These are phyloP conservation scores for Trypanosoma cruzi DNA, from an alignment of 208 protist genomes.

Conservation along the genomic window DNA sequence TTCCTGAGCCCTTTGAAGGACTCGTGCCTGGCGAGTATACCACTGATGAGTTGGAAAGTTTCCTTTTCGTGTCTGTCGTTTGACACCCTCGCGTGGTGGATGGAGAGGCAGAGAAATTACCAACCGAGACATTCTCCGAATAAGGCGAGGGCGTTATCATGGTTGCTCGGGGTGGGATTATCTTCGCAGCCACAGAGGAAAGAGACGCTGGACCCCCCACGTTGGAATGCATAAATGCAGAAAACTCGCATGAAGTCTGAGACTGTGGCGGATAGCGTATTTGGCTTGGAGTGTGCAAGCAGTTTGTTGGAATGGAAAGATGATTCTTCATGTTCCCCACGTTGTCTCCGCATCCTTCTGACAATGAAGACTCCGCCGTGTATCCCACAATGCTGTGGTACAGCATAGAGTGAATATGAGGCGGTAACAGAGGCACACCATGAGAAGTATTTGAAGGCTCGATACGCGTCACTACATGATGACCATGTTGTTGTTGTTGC, in stretches of 20 bases:
- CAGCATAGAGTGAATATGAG: constrained; percentile 21
- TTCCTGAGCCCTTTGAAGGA: not conserved
- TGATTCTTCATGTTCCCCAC: not conserved
- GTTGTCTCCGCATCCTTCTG: not conserved
- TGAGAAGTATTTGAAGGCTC: not conserved
- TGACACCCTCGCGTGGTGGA: constrained; percentile 20
- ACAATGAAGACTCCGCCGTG: not conserved
- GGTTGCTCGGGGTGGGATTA: not conserved
- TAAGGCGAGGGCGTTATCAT: constrained; percentile 15
- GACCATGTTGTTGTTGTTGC: constrained; percentile 11
- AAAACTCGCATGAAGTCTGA: not conserved
- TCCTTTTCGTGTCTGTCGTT: constrained; percentile 11
- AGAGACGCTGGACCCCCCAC: not conserved
- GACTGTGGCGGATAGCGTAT: not conserved
- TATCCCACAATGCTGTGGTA: constrained; percentile 7
- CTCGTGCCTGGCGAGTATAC: not conserved
- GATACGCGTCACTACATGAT: not conserved
- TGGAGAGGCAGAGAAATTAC: constrained; percentile 6
- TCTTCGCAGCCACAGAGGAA: not conserved
- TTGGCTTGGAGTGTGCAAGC: not conserved
- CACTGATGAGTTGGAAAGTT: not conserved
- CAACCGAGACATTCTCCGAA: constrained; percentile 15
- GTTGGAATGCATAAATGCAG: not conserved
- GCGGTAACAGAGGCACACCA: not conserved
- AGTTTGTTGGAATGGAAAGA: not conserved